Percentiles rank a stretch among this genome's conserved stretches.
These are phyloP conservation scores for Papilionanthe hybrid DNA, from an alignment of 116 monocot species.

Conservation along the genomic window DNA sequence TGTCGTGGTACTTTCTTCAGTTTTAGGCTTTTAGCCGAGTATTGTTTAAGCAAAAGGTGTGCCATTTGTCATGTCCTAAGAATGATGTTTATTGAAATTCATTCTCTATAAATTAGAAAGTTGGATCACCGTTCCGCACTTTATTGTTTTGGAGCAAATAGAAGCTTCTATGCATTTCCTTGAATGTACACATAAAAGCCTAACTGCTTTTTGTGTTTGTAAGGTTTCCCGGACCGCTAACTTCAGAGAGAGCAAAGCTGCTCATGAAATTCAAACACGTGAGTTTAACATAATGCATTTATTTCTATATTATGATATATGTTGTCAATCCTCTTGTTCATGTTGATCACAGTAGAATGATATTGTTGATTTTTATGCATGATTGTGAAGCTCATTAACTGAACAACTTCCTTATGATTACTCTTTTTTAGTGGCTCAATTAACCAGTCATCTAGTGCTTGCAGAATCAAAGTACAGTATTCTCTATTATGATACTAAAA, in stretches of 20 bases:
- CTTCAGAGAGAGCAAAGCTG: slow-evolving; percentile 37
- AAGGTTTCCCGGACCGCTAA: slow-evolving; percentile 46
- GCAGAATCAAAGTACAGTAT: neutral
- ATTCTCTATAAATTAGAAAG: neutral
- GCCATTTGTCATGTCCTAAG: neutral
- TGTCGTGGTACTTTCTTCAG: neutral
- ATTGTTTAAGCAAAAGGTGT: neutral
- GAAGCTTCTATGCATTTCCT: neutral
- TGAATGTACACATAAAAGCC: neutral
- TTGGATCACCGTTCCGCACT: neutral
- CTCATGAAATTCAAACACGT: slow-evolving; percentile 43
- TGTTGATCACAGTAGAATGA: neutral
- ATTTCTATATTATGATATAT: neutral
- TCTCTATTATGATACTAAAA: neutral
- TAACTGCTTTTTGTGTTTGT: slow-evolving; percentile 9
- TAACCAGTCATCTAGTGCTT: neutral
- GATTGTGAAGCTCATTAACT: no score
- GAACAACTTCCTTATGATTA: neutral
- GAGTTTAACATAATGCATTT: slow-evolving; percentile 14
- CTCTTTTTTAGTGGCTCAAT: neutral
- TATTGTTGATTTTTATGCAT: no score
- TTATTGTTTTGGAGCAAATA: neutral
- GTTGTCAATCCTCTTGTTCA: neutral
- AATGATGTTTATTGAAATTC: neutral
- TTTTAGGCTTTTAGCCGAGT: no score